Evolutionary conservation across 345 rosid genomes (phyloP).

Genomic region (Acer negundo): DNA sequence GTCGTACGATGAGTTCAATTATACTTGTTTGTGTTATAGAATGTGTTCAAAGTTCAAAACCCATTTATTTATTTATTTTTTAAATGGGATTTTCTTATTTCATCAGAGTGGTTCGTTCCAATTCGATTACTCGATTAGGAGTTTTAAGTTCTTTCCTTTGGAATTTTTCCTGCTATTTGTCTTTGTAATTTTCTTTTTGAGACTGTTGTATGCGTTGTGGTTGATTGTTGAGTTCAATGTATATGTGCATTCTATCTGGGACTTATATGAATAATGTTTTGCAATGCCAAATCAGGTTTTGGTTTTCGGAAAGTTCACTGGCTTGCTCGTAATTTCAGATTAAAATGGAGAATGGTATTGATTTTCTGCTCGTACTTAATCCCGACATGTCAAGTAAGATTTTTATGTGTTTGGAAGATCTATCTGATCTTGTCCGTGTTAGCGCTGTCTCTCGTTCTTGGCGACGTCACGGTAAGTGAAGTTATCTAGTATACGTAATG

Average conservation of each 20-base stretch:
- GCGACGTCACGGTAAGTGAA: conserved; percentile 65
- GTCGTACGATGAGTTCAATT: background rate
- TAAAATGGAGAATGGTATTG: conserved; percentile 41
- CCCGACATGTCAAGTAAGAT: conserved; percentile 48
- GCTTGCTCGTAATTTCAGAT: conserved; percentile 8
- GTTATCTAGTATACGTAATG: background rate
- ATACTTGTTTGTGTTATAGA: background rate
- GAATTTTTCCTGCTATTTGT: background rate
- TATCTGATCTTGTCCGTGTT: conserved; percentile 67
- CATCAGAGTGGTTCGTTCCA: background rate
- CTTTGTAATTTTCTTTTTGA: background rate
- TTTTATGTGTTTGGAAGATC: conserved; percentile 55
- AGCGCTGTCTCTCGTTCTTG: conserved; percentile 70
- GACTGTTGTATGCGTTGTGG: background rate
- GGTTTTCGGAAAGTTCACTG: conserved; percentile 4
- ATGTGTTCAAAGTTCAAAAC: background rate
- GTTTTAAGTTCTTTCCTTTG: background rate
- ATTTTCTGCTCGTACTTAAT: conserved; percentile 56
- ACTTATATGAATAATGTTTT: background rate
- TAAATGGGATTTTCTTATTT: background rate
- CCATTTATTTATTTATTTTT: background rate
- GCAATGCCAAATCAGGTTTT: conserved; percentile 17
- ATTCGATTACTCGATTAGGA: background rate
- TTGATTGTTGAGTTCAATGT: background rate
- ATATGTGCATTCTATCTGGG: background rate